These are phyloP conservation scores for Yamagishiella unicocca DNA, from an alignment of 139 green algal genomes.

Conservation along the genomic window DNA sequence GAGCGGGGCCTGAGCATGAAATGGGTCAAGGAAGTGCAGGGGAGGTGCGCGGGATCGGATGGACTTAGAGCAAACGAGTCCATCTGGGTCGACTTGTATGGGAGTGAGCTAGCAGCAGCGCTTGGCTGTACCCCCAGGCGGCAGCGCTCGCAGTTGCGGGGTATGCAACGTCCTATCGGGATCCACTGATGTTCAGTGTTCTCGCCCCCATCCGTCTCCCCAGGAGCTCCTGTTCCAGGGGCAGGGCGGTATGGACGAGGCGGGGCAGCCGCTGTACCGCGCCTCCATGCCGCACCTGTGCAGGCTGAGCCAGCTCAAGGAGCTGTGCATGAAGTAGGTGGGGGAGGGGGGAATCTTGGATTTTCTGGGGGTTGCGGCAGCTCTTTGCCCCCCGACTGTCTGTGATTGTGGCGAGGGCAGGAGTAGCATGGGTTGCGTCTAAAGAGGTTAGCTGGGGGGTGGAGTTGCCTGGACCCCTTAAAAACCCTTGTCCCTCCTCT, in stretches of 20 bases:
- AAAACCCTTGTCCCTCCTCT: not conserved
- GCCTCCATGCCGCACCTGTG: slow-evolving; percentile 42
- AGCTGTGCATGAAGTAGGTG: slow-evolving; percentile 45
- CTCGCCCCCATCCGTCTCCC: not conserved
- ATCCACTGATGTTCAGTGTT: too few species aligned
- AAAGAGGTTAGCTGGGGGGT: not conserved
- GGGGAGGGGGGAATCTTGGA: not conserved
- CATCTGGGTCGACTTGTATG: too few species aligned
- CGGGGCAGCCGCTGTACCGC: slow-evolving; percentile 37
- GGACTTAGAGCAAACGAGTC: too few species aligned
- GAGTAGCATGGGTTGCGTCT: not conserved
- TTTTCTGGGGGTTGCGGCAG: too few species aligned
- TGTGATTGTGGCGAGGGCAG: not conserved
- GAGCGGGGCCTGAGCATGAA: too few species aligned
- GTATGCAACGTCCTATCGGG: too few species aligned
- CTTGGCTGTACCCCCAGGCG: too few species aligned
- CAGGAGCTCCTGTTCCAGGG: slow-evolving; percentile 48
- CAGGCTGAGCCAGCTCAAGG: slow-evolving; percentile 8
- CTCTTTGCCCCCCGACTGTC: too few species aligned
- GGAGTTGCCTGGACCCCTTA: not conserved
- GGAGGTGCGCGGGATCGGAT: too few species aligned
- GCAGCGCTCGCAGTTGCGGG: too few species aligned
- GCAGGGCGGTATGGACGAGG: slow-evolving; percentile 48
- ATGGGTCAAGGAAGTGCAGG: too few species aligned
- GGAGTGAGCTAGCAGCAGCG: too few species aligned